Percentiles rank a stretch among this genome's conserved stretches.
Conservation (phyloP, 345 rosid species). For the Populus pruinosa region DNA sequence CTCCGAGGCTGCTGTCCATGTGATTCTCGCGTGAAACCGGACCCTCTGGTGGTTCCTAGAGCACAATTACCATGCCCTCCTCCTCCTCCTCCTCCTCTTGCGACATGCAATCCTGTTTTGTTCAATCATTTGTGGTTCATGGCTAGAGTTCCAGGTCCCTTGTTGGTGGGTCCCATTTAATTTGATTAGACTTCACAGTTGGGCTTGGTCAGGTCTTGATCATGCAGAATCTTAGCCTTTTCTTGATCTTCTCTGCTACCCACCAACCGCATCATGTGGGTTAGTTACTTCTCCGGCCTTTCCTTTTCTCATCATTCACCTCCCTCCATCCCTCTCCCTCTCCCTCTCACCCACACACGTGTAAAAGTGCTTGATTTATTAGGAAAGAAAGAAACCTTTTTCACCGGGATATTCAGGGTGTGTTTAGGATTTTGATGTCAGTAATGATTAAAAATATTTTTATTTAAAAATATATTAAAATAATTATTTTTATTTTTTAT, state of each 20-base stretch:
- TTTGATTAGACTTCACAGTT: slow-evolving; percentile 19
- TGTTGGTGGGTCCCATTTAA: not conserved
- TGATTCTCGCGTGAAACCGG: slow-evolving; percentile 49
- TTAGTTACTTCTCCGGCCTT: not conserved
- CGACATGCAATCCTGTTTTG: not conserved
- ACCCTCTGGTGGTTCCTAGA: not conserved
- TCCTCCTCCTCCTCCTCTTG: not conserved
- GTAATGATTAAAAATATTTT: too few species aligned
- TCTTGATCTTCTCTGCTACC: slow-evolving; percentile 6
- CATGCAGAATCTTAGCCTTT: not conserved
- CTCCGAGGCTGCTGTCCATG: slow-evolving; percentile 25
- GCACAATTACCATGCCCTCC: not conserved
- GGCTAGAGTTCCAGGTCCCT: not conserved
- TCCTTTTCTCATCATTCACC: not conserved
- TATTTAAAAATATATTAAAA: too few species aligned
- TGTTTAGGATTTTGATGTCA: too few species aligned
- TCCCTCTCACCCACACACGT: too few species aligned
- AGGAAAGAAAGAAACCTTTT: too few species aligned
- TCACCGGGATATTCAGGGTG: too few species aligned
- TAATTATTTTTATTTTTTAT: too few species aligned
- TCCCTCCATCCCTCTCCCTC: too few species aligned
- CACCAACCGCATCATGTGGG: not conserved
- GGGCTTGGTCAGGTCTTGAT: slow-evolving; percentile 10
- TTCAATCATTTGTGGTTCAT: slow-evolving; percentile 7
- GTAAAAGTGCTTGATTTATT: too few species aligned